phyloP scores from a whole-genome alignment of 108 stramenopile species.

The Nitzschia palea region DNA sequence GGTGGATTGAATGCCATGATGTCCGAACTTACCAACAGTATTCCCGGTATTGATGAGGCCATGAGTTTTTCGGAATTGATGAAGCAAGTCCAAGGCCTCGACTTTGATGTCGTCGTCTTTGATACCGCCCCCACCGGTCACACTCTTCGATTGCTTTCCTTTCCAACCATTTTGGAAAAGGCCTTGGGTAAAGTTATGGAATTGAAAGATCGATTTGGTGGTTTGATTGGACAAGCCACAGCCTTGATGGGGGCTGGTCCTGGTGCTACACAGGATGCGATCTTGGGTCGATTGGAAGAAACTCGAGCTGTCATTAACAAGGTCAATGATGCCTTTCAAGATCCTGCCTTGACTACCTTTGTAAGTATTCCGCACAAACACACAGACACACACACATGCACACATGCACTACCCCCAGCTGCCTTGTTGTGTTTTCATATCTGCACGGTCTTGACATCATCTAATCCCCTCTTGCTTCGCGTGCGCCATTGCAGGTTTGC shows the following conservation, averaged over 20 bases:
- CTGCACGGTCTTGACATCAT: neutral
- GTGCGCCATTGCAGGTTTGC: conserved; percentile 48
- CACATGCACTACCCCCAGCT: neutral
- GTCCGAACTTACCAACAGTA: conserved; percentile 91
- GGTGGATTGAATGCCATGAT: conserved; percentile 82
- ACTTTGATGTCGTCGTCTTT: conserved; percentile 97
- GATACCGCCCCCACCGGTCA: conserved; percentile 99
- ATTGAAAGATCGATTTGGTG: conserved; percentile 95
- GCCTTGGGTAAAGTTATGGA: conserved; percentile 96
- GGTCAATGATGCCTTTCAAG: conserved; percentile 95
- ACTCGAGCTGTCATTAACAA: conserved; percentile 90
- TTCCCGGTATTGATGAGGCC: conserved; percentile 99
- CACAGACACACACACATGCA: neutral
- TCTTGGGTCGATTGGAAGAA: conserved; percentile 92
- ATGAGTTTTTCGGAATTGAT: conserved; percentile 98
- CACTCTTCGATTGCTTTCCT: conserved; percentile 94
- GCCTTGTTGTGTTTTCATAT: neutral
- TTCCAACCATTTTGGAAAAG: conserved; percentile 97
- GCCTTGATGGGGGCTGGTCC: conserved; percentile 85
- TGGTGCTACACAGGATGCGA: conserved; percentile 73
- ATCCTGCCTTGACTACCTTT: conserved; percentile 97
- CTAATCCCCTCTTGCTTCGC: neutral
- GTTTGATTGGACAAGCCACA: conserved; percentile 93
- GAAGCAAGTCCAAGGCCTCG: conserved; percentile 94
- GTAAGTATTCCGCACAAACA: conserved; percentile 42